phyloP scores from a whole-genome alignment of 257 asterid species.

The Eustoma russellianum region DNA sequence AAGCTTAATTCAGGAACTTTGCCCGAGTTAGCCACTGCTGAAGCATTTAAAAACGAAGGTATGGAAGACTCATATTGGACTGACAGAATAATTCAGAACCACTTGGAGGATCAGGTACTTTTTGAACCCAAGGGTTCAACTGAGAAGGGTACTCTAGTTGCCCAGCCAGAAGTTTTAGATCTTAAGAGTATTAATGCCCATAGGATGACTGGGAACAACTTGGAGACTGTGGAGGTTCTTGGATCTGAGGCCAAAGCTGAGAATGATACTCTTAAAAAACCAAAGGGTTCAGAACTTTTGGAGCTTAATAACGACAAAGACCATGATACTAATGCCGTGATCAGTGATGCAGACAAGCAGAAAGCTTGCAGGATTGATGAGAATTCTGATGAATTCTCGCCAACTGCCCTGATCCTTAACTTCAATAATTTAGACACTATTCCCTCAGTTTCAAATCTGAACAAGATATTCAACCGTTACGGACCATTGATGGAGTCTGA shows the following conservation, averaged over 20 bases:
- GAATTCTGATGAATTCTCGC: constrained; percentile 24
- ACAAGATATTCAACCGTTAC: constrained; percentile 43
- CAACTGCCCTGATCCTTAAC: constrained; percentile 48
- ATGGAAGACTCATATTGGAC: constrained; percentile 58
- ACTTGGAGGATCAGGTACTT: constrained; percentile 28
- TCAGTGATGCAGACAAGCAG: constrained; percentile 16
- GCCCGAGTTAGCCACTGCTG: constrained; percentile 14
- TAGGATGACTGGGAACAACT: constrained; percentile 21
- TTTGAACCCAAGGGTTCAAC: constrained; percentile 17
- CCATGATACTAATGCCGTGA: constrained; percentile 1
- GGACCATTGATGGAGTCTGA: constrained; percentile 54
- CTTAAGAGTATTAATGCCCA: constrained; percentile 14
- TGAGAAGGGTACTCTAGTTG: constrained; percentile 11
- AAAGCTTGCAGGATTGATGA: constrained; percentile 13
- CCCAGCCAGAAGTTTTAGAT: constrained; percentile 15
- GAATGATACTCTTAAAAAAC: constrained; percentile 13
- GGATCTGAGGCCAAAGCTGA: constrained; percentile 16
- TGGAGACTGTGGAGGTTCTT: constrained; percentile 25
- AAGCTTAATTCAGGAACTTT: constrained; percentile 11
- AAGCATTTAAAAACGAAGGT: constrained; percentile 25
- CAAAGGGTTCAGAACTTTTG: constrained; percentile 10
- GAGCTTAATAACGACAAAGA: constrained; percentile 13
- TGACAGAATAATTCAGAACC: constrained; percentile 37
- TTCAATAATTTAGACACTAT: constrained; percentile 44
- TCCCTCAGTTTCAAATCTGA: constrained; percentile 43